These are phyloP conservation scores for Globisporangium megalacanthum DNA, from an alignment of 352 stramenopile genomes.

Conservation along the genomic window DNA sequence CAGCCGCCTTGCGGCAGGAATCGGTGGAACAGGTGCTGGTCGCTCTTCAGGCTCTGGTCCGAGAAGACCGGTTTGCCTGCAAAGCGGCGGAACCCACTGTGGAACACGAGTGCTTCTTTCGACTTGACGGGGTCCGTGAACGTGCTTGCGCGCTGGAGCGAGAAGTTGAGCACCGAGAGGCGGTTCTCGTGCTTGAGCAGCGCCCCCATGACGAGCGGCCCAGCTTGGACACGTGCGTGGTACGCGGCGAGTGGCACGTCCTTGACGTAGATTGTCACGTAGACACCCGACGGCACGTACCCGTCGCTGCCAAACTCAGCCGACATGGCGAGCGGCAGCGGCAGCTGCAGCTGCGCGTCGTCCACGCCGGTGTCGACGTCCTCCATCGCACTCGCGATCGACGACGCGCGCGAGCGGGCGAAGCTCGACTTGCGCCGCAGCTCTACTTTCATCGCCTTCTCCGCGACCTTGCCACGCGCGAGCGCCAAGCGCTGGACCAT, in stretches of 20 bases:
- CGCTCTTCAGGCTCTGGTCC: slow-evolving; percentile 97
- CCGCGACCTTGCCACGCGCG: slow-evolving; percentile 62
- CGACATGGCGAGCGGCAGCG: slow-evolving; percentile 19
- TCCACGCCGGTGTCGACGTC: slow-evolving; percentile 49
- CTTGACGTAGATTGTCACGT: slow-evolving; percentile 88
- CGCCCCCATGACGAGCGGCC: slow-evolving; percentile 70
- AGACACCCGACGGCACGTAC: slow-evolving; percentile 91
- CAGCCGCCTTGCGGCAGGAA: slow-evolving; percentile 92
- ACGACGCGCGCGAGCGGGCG: slow-evolving; percentile 48
- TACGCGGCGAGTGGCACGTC: slow-evolving; percentile 55
- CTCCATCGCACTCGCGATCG: slow-evolving; percentile 53
- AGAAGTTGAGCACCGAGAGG: slow-evolving; percentile 97
- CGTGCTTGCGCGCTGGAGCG: slow-evolving; percentile 77
- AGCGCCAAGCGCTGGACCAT: slow-evolving; percentile 93
- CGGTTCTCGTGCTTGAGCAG: slow-evolving; percentile 97
- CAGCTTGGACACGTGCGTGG: slow-evolving; percentile 46
- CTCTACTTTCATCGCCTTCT: slow-evolving; percentile 65
- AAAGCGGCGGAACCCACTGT: slow-evolving; percentile 96
- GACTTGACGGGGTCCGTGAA: slow-evolving; percentile 93
- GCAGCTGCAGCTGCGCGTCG: slow-evolving; percentile 32
- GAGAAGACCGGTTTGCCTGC: slow-evolving; percentile 93
- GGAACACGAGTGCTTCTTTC: slow-evolving; percentile 95
- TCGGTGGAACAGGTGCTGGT: slow-evolving; percentile 98
- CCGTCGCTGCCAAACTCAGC: slow-evolving; percentile 67
- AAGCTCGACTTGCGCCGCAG: slow-evolving; percentile 47